Conservation (phyloP, 2,329 filamentous ascomycete species). For the Cladosporium sp. region DNA sequence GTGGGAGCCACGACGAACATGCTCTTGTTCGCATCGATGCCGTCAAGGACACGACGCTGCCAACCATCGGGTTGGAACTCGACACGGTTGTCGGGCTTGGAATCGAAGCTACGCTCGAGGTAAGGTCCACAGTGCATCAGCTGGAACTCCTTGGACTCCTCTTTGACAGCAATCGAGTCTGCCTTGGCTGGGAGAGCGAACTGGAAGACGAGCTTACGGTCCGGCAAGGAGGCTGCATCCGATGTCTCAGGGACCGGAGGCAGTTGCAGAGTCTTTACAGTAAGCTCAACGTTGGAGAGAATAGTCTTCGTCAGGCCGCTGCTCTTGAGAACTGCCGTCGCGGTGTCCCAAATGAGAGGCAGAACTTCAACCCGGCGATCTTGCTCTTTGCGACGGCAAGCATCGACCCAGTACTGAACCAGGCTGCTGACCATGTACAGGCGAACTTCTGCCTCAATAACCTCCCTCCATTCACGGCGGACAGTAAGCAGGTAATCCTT, state of each 20-base stretch:
- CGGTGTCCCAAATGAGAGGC: constrained; percentile 49
- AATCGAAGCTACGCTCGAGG: constrained; percentile 72
- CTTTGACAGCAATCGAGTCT: constrained; percentile 32
- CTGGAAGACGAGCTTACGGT: constrained; percentile 46
- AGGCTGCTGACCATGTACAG: constrained; percentile 53
- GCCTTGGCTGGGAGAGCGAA: constrained; percentile 38
- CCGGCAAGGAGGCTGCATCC: constrained; percentile 20
- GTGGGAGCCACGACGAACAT: constrained; percentile 76
- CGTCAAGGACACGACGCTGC: constrained; percentile 73
- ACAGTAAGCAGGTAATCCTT: constrained; percentile 51
- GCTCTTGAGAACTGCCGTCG: constrained; percentile 41
- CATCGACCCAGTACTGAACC: constrained; percentile 50
- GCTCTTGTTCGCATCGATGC: constrained; percentile 68
- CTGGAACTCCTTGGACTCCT: constrained; percentile 62
- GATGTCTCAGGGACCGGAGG: constrained; percentile 36
- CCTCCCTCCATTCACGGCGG: constrained; percentile 40
- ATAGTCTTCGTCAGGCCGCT: constrained; percentile 46
- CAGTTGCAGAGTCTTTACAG: constrained; percentile 42
- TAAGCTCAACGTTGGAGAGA: constrained; percentile 37
- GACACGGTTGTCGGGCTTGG: constrained; percentile 66
- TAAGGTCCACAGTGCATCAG: constrained; percentile 69
- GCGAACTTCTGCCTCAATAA: constrained; percentile 48
- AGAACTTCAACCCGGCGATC: constrained; percentile 43
- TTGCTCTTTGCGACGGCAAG: constrained; percentile 38
- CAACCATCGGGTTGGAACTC: constrained; percentile 73